A percentile compares a stretch with the other conserved stretches of the same genome.
Conservation (phyloP, 139 green algal genomes). For the Dunaliella primolecta region DNA sequence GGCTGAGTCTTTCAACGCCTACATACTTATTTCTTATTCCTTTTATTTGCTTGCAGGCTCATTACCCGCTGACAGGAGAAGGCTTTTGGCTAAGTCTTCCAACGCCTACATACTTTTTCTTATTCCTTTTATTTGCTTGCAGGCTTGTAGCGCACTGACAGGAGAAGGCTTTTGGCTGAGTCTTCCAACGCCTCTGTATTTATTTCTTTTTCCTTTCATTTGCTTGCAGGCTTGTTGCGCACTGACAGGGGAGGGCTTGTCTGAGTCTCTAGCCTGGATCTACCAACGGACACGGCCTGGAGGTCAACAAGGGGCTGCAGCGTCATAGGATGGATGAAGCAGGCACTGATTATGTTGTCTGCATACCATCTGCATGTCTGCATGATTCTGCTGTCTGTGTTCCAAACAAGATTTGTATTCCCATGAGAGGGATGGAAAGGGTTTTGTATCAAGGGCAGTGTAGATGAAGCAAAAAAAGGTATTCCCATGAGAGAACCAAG, state of each 20-base stretch:
- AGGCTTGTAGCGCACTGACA: conserved; percentile 20
- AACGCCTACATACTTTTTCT: not conserved
- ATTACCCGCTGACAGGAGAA: not conserved
- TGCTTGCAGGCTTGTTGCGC: conserved; percentile 67
- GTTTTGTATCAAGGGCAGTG: no score
- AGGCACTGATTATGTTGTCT: no score
- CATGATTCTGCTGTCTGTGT: no score
- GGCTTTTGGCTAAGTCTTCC: not conserved
- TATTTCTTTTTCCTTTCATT: not conserved
- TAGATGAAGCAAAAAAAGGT: no score
- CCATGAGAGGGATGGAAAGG: no score
- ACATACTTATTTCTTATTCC: not conserved
- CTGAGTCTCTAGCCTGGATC: conserved; percentile 73
- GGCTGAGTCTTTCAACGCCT: not conserved
- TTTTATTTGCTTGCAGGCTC: not conserved
- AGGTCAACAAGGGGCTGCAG: conserved; percentile 15
- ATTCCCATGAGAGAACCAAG: no score
- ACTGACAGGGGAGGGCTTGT: conserved; percentile 60
- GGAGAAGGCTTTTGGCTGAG: not conserved
- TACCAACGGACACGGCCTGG: conserved; percentile 53
- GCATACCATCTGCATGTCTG: no score
- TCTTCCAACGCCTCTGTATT: not conserved
- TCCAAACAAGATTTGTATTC: no score
- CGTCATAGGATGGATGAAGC: no score
- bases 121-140: conserved; percentile 33